Percentiles rank a stretch among this genome's conserved stretches.
Conservation (phyloP, 179 eudicot species). For the Silene vulgaris region DNA sequence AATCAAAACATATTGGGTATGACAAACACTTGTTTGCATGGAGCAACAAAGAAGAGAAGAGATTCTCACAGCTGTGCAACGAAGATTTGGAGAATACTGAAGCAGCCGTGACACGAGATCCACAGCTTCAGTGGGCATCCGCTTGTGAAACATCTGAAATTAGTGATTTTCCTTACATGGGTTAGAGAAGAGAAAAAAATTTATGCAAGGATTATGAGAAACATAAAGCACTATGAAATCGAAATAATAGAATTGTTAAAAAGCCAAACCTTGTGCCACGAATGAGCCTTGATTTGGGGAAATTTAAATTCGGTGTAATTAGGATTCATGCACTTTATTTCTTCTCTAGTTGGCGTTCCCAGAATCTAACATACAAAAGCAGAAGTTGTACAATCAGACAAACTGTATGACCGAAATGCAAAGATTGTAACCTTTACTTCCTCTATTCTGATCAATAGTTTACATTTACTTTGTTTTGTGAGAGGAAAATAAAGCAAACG, state of each 20-base stretch:
- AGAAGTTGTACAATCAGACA: conserved; percentile 4
- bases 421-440: not conserved
- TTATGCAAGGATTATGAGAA: not conserved
- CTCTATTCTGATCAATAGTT: too few species aligned
- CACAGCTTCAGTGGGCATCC: conserved; percentile 71
- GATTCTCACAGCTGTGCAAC: conserved; percentile 66
- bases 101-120: conserved; percentile 84
- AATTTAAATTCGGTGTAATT: conserved; percentile 81
- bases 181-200: not conserved
- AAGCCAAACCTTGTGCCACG: conserved; percentile 80
- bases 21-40: not conserved
- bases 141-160: conserved; percentile 68
- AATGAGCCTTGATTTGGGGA: conserved; percentile 92
- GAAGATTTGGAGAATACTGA: conserved; percentile 77
- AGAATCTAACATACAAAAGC: conserved; percentile 42
- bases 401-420: conserved; percentile 12
- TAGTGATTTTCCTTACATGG: not conserved
- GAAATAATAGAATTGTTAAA: not conserved
- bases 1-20: too few species aligned
- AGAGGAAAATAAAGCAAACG: too few species aligned
- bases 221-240: not conserved
- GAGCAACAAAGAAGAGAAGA: not conserved
- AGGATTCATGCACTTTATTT: conserved; percentile 93
- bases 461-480: too few species aligned
- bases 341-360: conserved; percentile 96